Evolutionary conservation across 345 rosid species (phyloP).

Genomic region (Rhizophora apiculata): DNA sequence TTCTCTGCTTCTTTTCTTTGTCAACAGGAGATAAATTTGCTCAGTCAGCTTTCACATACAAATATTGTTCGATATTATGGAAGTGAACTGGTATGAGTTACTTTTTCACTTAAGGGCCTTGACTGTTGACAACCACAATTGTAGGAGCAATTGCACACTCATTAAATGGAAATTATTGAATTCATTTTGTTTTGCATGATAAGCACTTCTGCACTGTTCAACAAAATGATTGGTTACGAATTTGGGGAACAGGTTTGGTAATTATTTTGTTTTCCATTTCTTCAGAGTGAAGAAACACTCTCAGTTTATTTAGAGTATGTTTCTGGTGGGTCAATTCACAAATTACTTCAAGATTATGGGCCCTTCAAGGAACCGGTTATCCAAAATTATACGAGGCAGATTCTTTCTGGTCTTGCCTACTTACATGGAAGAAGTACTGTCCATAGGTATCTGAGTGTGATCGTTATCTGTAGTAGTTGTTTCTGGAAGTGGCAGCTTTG

Average conservation of each 20-base stretch:
- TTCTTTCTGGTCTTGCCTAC: conserved; percentile 85
- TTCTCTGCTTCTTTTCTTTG: conserved; percentile 13
- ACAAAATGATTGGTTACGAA: conserved; percentile 1
- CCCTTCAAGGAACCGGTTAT: conserved; percentile 87
- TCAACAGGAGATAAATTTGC: conserved; percentile 89
- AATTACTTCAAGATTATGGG: conserved; percentile 92
- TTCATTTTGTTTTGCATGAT: no score
- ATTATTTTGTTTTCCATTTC: conserved; percentile 24
- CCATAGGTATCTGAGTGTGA: conserved; percentile 57
- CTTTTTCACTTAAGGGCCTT: not conserved
- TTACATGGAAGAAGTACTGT: conserved; percentile 91
- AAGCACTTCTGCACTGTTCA: not conserved
- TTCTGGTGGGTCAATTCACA: conserved; percentile 95
- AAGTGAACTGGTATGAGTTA: conserved; percentile 82
- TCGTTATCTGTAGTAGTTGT: conserved; percentile 5
- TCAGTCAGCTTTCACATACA: conserved; percentile 77
- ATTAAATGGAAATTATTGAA: not conserved
- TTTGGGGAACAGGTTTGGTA: conserved; percentile 7
- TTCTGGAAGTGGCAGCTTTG: not conserved
- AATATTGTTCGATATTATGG: conserved; percentile 91
- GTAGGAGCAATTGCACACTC: not conserved
- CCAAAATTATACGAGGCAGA: conserved; percentile 88
- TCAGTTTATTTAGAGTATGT: conserved; percentile 94
- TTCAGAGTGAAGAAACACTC: conserved; percentile 78
- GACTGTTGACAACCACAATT: not conserved